phyloP scores from a whole-genome alignment of 176 grass and related monocot species.

The Pontederia crassipes region DNA sequence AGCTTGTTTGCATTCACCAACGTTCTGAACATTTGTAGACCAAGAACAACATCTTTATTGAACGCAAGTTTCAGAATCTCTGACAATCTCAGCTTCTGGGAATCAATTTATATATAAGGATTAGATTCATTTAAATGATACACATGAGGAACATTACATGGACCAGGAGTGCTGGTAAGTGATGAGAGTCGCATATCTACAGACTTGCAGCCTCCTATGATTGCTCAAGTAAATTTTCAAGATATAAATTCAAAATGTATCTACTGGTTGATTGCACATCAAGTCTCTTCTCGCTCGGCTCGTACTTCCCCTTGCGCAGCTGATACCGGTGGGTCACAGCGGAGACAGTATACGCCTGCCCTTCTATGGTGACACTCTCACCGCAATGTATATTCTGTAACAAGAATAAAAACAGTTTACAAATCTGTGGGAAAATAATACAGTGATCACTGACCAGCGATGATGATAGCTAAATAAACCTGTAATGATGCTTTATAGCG shows the following conservation, averaged over 20 bases:
- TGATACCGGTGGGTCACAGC: conserved; percentile 81
- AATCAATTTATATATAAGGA: too few species aligned
- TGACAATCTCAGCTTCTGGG: too few species aligned
- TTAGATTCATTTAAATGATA: too few species aligned
- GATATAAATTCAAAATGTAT: conserved; percentile 90
- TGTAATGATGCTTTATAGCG: too few species aligned
- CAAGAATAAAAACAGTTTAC: not conserved
- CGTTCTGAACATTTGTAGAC: too few species aligned
- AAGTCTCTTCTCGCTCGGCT: conserved; percentile 90
- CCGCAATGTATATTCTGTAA: conserved; percentile 92
- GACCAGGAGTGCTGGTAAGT: too few species aligned
- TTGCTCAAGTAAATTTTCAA: conserved; percentile 69
- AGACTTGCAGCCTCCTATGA: conserved; percentile 14
- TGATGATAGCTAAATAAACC: not conserved
- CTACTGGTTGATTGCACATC: conserved; percentile 77
- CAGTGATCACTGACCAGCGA: not conserved
- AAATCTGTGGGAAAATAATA: conserved; percentile 1
- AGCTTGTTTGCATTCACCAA: too few species aligned
- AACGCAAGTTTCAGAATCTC: too few species aligned
- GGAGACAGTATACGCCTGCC: conserved; percentile 71
- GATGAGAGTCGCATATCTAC: too few species aligned
- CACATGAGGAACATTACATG: too few species aligned
- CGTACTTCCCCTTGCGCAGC: conserved; percentile 82
- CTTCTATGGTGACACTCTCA: conserved; percentile 87
- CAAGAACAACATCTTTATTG: too few species aligned